Conservation (phyloP, 176 grass and related monocot genomes). For the Aegilops longissima region DNA sequence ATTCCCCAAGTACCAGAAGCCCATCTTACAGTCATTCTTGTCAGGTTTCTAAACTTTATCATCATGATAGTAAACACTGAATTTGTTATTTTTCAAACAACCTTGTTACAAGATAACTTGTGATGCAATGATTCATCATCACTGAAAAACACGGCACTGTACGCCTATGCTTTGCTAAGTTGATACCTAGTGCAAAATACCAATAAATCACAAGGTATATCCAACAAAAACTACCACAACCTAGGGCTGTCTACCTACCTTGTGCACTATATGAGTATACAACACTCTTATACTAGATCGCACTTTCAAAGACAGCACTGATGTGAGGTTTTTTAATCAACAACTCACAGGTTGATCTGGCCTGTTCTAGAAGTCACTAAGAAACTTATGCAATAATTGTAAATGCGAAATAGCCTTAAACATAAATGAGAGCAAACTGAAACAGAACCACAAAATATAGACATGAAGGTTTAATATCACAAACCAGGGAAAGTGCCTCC, state of each 20-base stretch:
- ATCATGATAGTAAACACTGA: neutral
- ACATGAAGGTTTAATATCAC: constrained; percentile 34
- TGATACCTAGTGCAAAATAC: neutral
- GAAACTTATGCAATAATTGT: constrained; percentile 10
- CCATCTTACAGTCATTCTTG: neutral
- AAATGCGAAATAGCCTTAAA: constrained; percentile 2
- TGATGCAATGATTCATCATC: neutral
- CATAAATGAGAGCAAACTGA: neutral
- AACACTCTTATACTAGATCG: neutral
- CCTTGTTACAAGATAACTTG: neutral
- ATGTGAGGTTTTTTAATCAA: neutral
- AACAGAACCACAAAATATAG: constrained; percentile 20
- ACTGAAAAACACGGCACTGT: neutral
- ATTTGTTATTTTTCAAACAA: neutral
- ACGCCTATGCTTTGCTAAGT: neutral
- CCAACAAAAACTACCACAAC: neutral
- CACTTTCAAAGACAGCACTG: neutral
- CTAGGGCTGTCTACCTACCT: neutral
- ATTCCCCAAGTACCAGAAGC: neutral
- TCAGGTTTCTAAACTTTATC: neutral
- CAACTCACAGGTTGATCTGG: constrained; percentile 3
- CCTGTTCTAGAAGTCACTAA: neutral
- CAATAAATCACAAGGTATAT: neutral
- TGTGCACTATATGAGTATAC: neutral
- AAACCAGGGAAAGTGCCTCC: constrained; percentile 91